Evolutionary conservation across 208 protist genomes (phyloP).

Genomic region (Angomonas ambiguus): DNA sequence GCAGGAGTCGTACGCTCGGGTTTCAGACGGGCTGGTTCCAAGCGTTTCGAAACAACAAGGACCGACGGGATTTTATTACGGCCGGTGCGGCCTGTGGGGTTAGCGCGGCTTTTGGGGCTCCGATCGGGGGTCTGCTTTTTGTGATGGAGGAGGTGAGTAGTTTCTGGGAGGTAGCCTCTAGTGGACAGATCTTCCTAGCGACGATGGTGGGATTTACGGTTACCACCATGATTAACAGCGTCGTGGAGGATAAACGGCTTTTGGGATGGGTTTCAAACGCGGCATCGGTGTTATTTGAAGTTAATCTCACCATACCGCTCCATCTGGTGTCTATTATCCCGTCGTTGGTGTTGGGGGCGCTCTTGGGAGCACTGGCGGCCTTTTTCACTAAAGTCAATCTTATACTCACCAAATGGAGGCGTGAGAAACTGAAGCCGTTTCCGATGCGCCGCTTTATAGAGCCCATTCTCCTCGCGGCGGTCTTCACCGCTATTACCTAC

Average conservation of each 20-base stretch:
- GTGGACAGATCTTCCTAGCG: slow-evolving; percentile 92
- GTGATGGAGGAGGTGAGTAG: slow-evolving; percentile 93
- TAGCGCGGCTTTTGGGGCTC: slow-evolving; percentile 93
- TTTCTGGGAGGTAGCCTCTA: slow-evolving; percentile 89
- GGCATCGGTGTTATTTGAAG: slow-evolving; percentile 83
- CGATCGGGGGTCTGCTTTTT: slow-evolving; percentile 95
- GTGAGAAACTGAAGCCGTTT: slow-evolving; percentile 41
- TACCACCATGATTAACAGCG: slow-evolving; percentile 71
- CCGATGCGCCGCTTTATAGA: slow-evolving; percentile 60
- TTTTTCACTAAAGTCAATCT: slow-evolving; percentile 89
- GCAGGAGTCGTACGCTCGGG: slow-evolving; percentile 78
- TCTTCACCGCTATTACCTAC: slow-evolving; percentile 65
- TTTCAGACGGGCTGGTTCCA: slow-evolving; percentile 75
- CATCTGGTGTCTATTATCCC: slow-evolving; percentile 81
- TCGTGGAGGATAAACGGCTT: slow-evolving; percentile 64
- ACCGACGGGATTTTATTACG: slow-evolving; percentile 93
- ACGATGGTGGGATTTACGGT: slow-evolving; percentile 87
- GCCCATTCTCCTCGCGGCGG: slow-evolving; percentile 47
- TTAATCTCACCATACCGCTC: slow-evolving; percentile 82
- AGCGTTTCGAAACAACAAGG: slow-evolving; percentile 88
- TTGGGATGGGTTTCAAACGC: slow-evolving; percentile 83
- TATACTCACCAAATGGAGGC: slow-evolving; percentile 73
- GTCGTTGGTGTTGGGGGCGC: slow-evolving; percentile 78
- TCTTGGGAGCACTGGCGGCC: slow-evolving; percentile 78
- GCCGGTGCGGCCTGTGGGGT: slow-evolving; percentile 93